Base-by-base conservation (phyloP, 1,284 basidiomycete genomes). In the Boletus subluridellus region DNA sequence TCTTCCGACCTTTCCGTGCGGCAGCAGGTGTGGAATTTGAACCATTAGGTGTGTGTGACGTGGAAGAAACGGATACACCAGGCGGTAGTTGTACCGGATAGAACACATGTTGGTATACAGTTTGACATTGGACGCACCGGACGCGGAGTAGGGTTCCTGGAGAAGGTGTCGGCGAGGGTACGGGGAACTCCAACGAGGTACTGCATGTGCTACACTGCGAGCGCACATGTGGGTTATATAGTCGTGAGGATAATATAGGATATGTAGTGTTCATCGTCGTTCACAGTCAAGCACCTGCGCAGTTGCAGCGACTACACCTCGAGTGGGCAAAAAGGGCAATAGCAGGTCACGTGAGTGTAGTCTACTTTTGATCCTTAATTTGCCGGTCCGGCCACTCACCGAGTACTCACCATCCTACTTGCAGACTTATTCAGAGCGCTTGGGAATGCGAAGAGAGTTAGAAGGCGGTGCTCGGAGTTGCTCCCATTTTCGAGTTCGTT, bases 131-230 rank as follows among this genome's bases (percentile, higher is more conserved):
- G 68, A 80, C 86, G 70, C 93, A 95, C 63, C 84, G 82, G 47
- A 94, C 76, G 63, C 83, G 82, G 2, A 94, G 81, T 3, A 85
- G 69, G 0, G 86, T 84, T 44, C 85, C 84, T 21, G 82, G 80
- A 1, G 84, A 79, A 15, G 90, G 86, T 28, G 77, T 75, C 1
- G 90, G 86, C 1, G 75, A 76, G 1, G 91, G 92, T 1, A 89
- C 78, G 2, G 85, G 80, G 69, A 94, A 95, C 69, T 95, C 92
- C 47, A 94, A 77, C 8, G 76, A 75, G 1, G 79, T 69, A 17
- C 77, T 77, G 73, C 93, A 95, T 61, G 78, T 70, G 3, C 78
- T 76, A 68, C 90, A 92, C 52, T 77, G 77, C 5, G 87, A 83
- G 28, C 78, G 76, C 57, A 90, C 80, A 60, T 89, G 87, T 4